Conservation (phyloP, 192 early-diverging fungal species). For the Haplosporangium gracile region DNA sequence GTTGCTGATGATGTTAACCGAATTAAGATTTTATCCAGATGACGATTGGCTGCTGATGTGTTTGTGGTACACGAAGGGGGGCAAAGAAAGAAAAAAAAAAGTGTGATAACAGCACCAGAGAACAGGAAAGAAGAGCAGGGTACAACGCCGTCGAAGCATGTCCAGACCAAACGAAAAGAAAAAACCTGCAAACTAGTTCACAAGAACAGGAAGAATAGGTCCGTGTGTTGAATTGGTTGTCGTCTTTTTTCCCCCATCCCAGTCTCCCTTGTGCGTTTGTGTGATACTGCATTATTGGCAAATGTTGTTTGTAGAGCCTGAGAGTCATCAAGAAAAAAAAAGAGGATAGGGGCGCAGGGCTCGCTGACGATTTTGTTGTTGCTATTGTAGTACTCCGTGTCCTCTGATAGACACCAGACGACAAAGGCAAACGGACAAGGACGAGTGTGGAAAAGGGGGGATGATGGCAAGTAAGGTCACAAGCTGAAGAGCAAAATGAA, state of each 20-base stretch:
- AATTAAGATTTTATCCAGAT: conserved; percentile 3
- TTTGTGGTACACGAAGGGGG: neutral
- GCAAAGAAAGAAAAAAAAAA: neutral
- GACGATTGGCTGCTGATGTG: neutral
- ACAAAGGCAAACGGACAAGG: neutral
- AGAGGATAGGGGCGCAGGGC: neutral
- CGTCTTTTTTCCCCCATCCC: neutral
- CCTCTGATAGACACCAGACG: neutral
- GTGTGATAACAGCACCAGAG: neutral
- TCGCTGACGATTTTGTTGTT: neutral
- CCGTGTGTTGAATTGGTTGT: neutral
- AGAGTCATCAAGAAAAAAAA: neutral
- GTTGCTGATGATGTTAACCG: neutral
- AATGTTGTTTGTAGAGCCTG: neutral
- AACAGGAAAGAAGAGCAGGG: neutral
- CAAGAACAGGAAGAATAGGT: neutral
- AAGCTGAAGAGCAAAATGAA: neutral
- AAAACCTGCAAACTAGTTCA: neutral
- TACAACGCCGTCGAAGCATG: neutral
- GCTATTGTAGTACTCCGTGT: neutral
- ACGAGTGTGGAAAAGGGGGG: neutral
- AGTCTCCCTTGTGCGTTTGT: neutral
- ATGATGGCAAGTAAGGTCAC: neutral
- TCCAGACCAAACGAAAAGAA: neutral
- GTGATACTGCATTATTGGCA: conserved; percentile 1